Evolutionary conservation across 2,329 filamentous ascomycete species (phyloP), one percentile per base, ranked within the genome.

Genomic region (Epichloe sylvatica): DNA sequence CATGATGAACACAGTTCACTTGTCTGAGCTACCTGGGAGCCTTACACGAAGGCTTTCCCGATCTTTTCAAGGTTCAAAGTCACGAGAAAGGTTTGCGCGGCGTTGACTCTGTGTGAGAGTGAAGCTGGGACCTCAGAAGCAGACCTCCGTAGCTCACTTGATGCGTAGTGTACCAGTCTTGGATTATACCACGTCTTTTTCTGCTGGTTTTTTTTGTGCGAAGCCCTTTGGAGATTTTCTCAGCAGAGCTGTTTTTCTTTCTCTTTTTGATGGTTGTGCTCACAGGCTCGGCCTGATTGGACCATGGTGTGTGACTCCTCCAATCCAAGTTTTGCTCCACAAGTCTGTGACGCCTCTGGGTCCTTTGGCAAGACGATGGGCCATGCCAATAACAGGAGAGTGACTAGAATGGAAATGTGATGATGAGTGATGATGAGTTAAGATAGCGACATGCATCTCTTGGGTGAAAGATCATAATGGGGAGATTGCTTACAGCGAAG

Each of bases 1-100:
- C 92, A 98, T 98, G 52, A 62, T 77, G 68, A 37, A 34, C 12
- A n/a, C 8, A 11, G 23, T 4, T 17, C 19, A 34, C 11, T 42
- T 35, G 13, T 25, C 11, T 11, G 23, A 33, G n/a, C 36, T 13
- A 39, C 23, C 23, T 30, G 8, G 45, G 9, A 23, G 13, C 19
- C 17, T 17, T 23, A n/a, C n/a, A 37, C 35, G 17, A 23, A 33
- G n/a, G 33, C 34, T 45, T 19, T 19, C 17, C 13, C 7, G 34
- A 37, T 45, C 4, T 25, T 4, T 34, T 40, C 3, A 3, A 4
- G 23, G 9, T 40, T 8, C 3, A 11, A 30, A 44, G 25, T 35
- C 42, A 37, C 12, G 17, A 30, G 9, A 30, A 30, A 30, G 25
- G 8, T 30, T 33, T 46, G 37, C 45, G n/a, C 5, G 23, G 6